Evolutionary conservation across 805 yeast genomes (phyloP).

Genomic region (Danielozyma ontarioensis): DNA sequence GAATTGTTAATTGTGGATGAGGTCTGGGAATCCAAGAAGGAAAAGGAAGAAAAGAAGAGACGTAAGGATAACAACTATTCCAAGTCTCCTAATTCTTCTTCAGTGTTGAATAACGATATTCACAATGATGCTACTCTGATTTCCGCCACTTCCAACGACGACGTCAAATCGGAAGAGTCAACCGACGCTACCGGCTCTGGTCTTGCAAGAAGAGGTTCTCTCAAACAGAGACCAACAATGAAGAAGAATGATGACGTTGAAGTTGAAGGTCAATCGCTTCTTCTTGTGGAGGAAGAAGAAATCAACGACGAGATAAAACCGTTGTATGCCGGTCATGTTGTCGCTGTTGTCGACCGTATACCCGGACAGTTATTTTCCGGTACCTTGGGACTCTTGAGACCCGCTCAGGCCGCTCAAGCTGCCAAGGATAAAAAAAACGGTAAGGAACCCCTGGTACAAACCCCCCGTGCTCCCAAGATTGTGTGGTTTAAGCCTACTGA

Average conservation of each 20-base stretch:
- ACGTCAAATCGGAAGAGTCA: conserved; percentile 22
- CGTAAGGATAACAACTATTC: conserved; percentile 58
- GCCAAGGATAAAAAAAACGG: conserved; percentile 53
- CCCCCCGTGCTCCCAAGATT: conserved; percentile 73
- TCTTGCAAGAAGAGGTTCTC: conserved; percentile 74
- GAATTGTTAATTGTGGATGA: conserved; percentile 93
- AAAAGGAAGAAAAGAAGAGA: conserved; percentile 95
- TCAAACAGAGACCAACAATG: conserved; percentile 93
- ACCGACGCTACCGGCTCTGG: conserved; percentile 30
- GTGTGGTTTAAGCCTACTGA: conserved; percentile 99
- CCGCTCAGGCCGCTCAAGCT: conserved; percentile 89
- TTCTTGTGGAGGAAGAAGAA: conserved; percentile 92
- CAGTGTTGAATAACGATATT: conserved; percentile 57
- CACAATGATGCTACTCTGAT: conserved; percentile 77
- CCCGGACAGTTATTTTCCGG: conserved; percentile 97
- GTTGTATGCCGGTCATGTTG: conserved; percentile 95
- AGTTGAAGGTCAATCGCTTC: conserved; percentile 93
- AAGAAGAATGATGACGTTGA: conserved; percentile 98
- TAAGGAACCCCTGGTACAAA: conserved; percentile 39
- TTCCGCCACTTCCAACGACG: conserved; percentile 15
- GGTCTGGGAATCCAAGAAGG: conserved; percentile 95
- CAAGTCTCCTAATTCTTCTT: conserved; percentile 26
- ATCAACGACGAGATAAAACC: conserved; percentile 91
- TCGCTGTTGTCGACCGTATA: conserved; percentile 94
- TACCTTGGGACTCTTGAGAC: conserved; percentile 87